Evolutionary conservation across 2,329 filamentous ascomycete genomes (phyloP).

Genomic region (Plectosphaerella sp.): DNA sequence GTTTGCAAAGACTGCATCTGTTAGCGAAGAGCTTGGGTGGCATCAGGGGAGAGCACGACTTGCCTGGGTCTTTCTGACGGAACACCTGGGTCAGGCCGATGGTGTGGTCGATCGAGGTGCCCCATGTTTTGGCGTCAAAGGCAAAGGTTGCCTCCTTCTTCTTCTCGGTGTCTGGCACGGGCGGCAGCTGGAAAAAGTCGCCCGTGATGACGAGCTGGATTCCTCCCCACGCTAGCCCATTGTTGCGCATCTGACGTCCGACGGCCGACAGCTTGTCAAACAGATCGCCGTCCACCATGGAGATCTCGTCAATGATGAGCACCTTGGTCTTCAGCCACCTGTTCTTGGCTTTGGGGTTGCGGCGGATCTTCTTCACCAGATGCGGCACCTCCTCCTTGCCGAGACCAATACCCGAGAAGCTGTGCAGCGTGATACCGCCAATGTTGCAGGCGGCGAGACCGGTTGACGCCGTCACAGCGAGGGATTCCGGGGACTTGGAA

Average conservation of each 20-base stretch:
- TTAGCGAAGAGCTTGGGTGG: background rate
- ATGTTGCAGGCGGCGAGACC: conserved; percentile 96
- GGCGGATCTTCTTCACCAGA: conserved; percentile 85
- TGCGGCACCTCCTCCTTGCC: conserved; percentile 82
- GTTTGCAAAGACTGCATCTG: conserved; percentile 65
- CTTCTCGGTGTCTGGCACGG: conserved; percentile 71
- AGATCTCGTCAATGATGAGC: conserved; percentile 90
- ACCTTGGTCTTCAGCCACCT: conserved; percentile 87
- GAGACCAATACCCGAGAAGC: conserved; percentile 90
- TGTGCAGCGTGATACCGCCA: conserved; percentile 91
- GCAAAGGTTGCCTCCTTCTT: conserved; percentile 73
- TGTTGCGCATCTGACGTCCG: conserved; percentile 80
- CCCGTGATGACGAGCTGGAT: conserved; percentile 95
- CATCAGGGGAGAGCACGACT: conserved; percentile 12
- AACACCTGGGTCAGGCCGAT: conserved; percentile 95
- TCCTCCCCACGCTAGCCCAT: conserved; percentile 87
- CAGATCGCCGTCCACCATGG: conserved; percentile 95
- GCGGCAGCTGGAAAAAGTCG: conserved; percentile 96
- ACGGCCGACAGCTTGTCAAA: conserved; percentile 95
- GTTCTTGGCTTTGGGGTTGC: conserved; percentile 80
- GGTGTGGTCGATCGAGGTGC: conserved; percentile 87
- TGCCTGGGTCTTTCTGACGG: conserved; percentile 80
- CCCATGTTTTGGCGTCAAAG: conserved; percentile 90
- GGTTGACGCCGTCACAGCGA: conserved; percentile 93
- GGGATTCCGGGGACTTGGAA: conserved; percentile 69